Evolutionary conservation across 352 stramenopile genomes (phyloP).

Genomic region (Paralagenidium karlingii): DNA sequence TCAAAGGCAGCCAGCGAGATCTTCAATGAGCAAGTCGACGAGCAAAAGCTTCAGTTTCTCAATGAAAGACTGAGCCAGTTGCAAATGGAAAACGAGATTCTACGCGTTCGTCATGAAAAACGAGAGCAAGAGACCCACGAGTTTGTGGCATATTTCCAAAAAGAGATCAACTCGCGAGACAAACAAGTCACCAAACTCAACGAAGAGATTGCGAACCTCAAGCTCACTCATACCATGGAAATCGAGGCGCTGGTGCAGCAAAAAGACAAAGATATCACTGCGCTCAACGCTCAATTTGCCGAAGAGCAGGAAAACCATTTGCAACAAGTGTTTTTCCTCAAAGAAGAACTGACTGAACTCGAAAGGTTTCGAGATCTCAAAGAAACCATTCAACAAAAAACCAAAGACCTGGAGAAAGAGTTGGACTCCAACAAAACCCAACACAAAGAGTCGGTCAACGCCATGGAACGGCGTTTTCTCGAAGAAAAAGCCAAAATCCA

Average conservation of each 20-base stretch:
- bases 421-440: constrained; percentile 40
- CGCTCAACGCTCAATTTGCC: constrained; percentile 25
- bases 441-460: constrained; percentile 32
- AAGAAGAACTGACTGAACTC: constrained; percentile 39
- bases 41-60: constrained; percentile 47
- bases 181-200: constrained; percentile 63
- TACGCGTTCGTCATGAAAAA: constrained; percentile 72
- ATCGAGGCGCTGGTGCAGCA: constrained; percentile 29
- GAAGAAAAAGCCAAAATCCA: constrained; percentile 72
- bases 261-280: constrained; percentile 28
- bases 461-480: constrained; percentile 81
- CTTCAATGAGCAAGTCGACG: constrained; percentile 58
- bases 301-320: constrained; percentile 36
- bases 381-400: constrained; percentile 34
- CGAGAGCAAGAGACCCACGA: constrained; percentile 89
- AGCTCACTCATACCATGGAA: constrained; percentile 47
- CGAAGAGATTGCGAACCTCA: constrained; percentile 61
- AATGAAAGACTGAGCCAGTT: constrained; percentile 42
- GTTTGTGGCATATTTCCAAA: constrained; percentile 91
- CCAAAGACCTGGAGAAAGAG: constrained; percentile 47
- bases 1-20: too few species aligned
- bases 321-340: constrained; percentile 42
- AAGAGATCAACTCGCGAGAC: constrained; percentile 81
- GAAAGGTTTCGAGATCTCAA: constrained; percentile 62
- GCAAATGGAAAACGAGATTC: constrained; percentile 63